Percentiles rank a stretch among this genome's conserved stretches.
These are phyloP conservation scores for Bipolaris gigantea DNA, from an alignment of 2,329 filamentous ascomycete species.

Conservation along the genomic window DNA sequence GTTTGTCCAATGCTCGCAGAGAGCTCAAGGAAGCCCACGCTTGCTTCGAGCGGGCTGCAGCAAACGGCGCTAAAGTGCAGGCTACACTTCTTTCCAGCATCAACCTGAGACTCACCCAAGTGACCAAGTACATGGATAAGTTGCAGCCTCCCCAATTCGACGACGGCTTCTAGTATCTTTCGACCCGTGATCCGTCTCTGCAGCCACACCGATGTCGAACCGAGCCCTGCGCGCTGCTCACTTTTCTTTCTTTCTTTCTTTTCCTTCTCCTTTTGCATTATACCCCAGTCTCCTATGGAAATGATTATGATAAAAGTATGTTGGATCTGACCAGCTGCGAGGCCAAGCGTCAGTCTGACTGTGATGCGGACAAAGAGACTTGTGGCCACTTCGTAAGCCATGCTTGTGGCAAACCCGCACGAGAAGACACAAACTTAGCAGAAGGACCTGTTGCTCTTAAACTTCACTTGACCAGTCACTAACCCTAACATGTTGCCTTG, in stretches of 20 bases:
- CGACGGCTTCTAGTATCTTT: not conserved
- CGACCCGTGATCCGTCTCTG: not conserved
- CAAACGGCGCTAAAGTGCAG: constrained; percentile 23
- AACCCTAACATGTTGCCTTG: not conserved
- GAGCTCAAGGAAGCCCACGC: constrained; percentile 28
- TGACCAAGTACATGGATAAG: constrained; percentile 2
- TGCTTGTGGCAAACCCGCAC: not conserved
- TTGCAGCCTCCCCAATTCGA: not conserved
- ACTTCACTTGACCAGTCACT: not conserved
- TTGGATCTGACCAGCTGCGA: not conserved
- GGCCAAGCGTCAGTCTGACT: not conserved
- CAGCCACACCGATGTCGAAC: not conserved
- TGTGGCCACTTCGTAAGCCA: too few relatives aligned
- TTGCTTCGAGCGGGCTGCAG: constrained; percentile 28
- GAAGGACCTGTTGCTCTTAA: not conserved
- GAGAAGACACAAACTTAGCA: not conserved
- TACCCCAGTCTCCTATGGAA: not conserved
- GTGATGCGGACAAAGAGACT: not conserved
- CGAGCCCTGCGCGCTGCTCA: not conserved
- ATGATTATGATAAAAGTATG: not conserved
- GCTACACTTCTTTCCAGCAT: constrained; percentile 20
- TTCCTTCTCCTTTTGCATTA: not conserved
- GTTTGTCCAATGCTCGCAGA: constrained; percentile 19
- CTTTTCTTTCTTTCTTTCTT: not conserved
- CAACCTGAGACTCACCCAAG: constrained; percentile 16